phyloP scores from a whole-genome alignment of 805 yeast species.

The Nakazawaea ambrosiae region DNA sequence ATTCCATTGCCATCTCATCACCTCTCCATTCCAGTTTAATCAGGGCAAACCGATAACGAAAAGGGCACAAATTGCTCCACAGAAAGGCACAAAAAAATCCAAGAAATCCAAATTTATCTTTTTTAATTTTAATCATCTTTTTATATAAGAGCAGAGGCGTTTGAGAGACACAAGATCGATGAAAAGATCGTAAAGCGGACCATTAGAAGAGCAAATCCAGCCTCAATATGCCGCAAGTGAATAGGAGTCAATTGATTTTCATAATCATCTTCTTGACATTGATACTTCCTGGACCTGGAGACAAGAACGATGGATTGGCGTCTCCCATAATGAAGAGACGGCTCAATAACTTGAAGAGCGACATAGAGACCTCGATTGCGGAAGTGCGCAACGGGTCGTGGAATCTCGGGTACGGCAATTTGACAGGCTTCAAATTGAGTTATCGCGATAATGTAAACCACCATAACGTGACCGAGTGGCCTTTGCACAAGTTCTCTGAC shows the following conservation, averaged over 20 bases:
- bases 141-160: no score
- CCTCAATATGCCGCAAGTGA: conserved; percentile 9
- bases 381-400: conserved; percentile 32
- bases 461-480: conserved; percentile 46
- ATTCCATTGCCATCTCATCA: no score
- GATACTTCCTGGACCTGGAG: conserved; percentile 30
- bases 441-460: conserved; percentile 50
- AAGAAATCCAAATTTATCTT: no score
- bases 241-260: conserved; percentile 15
- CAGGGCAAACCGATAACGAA: no score
- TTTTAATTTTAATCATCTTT: no score
- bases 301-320: conserved; percentile 7
- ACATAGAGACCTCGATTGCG: conserved; percentile 22
- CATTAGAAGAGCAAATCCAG: no score
- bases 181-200: no score
- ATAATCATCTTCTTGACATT: conserved; percentile 31
- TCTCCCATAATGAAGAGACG: conserved; percentile 17
- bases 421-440: conserved; percentile 66
- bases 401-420: conserved; percentile 52
- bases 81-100: no score
- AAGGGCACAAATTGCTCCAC: no score
- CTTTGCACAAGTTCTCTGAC: conserved; percentile 30
- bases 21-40: no score
- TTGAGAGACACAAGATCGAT: no score
- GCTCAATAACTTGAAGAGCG: conserved; percentile 29